Conservation (phyloP, 768 basidiomycete species). For the Saitozyma podzolica region DNA sequence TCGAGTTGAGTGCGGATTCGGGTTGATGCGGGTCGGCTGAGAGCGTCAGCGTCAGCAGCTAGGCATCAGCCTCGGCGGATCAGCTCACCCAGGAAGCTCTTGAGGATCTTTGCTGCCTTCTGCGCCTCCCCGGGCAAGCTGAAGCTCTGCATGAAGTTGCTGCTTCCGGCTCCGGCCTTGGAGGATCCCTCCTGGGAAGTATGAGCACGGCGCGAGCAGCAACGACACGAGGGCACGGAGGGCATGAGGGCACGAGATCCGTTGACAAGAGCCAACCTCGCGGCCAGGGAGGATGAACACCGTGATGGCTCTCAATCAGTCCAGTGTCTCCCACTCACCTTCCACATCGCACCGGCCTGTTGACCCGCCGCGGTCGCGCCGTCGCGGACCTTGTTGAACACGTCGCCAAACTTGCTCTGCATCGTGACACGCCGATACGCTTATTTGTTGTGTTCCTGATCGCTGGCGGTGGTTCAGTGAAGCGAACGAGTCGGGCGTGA, state of each 20-base stretch:
- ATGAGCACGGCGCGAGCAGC: not conserved
- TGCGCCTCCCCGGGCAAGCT: slow-evolving; percentile 88
- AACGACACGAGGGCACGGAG: too few species aligned
- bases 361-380: slow-evolving; percentile 20
- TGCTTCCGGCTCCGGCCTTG: slow-evolving; percentile 24
- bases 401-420: slow-evolving; percentile 19
- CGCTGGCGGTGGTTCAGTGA: too few species aligned
- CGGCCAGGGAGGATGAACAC: not conserved
- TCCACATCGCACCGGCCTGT: slow-evolving; percentile 30
- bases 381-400: slow-evolving; percentile 35
- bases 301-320: not conserved
- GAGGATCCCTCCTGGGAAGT: slow-evolving; percentile 29
- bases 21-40: slow-evolving; percentile 83
- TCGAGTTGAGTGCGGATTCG: slow-evolving; percentile 85
- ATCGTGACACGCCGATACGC: not conserved
- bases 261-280: too few species aligned
- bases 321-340: slow-evolving; percentile 16
- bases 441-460: not conserved
- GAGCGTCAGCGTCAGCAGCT: slow-evolving; percentile 5
- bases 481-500: too few species aligned
- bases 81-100: slow-evolving; percentile 69
- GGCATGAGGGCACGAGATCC: not conserved
- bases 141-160: slow-evolving; percentile 68
- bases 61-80: not conserved
- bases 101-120: slow-evolving; percentile 88